Evolutionary conservation across 257 asterid genomes (phyloP).

Genomic region (Solanum corneliomulleri): DNA sequence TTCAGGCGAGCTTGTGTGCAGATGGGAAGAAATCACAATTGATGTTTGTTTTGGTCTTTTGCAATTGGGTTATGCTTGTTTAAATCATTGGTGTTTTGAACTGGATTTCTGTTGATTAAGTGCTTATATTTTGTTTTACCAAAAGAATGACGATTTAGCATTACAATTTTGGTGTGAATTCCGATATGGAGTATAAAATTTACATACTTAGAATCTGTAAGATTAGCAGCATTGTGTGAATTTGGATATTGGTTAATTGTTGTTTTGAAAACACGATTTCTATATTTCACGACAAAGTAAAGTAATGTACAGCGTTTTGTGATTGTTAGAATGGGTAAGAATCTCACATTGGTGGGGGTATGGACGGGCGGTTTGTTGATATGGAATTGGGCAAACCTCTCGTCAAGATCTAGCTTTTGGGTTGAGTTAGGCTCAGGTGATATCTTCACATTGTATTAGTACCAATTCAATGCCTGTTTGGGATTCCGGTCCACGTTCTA

Average conservation of each 20-base stretch:
- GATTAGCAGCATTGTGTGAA: not conserved
- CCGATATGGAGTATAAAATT: rapidly evolving
- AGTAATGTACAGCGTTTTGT: not conserved
- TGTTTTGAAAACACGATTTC: not conserved
- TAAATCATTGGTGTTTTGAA: not conserved
- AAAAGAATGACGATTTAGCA: not conserved
- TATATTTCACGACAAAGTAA: not conserved
- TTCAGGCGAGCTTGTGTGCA: not conserved
- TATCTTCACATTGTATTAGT: not conserved
- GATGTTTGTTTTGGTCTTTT: not conserved
- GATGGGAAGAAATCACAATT: not conserved
- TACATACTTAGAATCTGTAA: not conserved
- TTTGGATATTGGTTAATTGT: not conserved
- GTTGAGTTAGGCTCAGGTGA: not conserved
- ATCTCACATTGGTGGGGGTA: not conserved
- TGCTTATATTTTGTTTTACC: not conserved
- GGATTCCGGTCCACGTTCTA: not conserved
- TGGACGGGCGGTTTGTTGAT: not conserved
- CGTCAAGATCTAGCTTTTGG: not conserved
- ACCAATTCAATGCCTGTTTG: not conserved
- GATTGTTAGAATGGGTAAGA: not conserved
- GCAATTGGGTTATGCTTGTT: not conserved
- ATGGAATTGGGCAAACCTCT: not conserved
- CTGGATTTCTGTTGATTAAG: not conserved
- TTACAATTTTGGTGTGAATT: not conserved